Percentiles rank a stretch among this genome's conserved stretches.
phyloP scores from a whole-genome alignment of 495 filamentous ascomycete genomes.

The Hypoxylon subgilvum region DNA sequence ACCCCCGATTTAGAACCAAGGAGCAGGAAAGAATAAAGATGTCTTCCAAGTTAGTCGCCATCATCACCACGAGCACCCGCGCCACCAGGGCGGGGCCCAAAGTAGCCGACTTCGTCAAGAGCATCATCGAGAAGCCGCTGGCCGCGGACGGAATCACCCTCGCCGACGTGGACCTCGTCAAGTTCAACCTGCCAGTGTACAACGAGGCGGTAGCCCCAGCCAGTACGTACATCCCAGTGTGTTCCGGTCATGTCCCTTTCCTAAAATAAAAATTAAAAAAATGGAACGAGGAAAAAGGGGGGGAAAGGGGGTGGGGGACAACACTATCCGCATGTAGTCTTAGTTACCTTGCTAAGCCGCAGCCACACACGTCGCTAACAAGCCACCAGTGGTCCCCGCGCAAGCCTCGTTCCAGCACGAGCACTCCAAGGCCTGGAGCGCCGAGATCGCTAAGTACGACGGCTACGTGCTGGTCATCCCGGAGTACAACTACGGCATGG shows the following conservation, averaged over 20 bases:
- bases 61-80: slow-evolving; percentile 50
- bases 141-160: slow-evolving; percentile 35
- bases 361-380: slow-evolving; percentile 36
- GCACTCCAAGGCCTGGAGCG: slow-evolving; percentile 59
- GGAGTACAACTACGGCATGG: slow-evolving; percentile 53
- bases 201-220: slow-evolving; percentile 59
- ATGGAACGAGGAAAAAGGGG: too few relatives aligned
- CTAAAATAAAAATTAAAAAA: too few relatives aligned
- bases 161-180: slow-evolving; percentile 53
- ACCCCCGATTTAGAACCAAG: not conserved
- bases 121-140: slow-evolving; percentile 40
- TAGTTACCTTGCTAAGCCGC: too few relatives aligned
- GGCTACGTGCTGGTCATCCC: slow-evolving; percentile 65
- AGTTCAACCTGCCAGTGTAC: slow-evolving; percentile 63
- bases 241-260: not conserved
- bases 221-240: slow-evolving; percentile 26
- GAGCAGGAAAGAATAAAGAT: slow-evolving; percentile 12
- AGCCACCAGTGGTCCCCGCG: slow-evolving; percentile 43
- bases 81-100: slow-evolving; percentile 44
- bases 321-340: too few relatives aligned
- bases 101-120: slow-evolving; percentile 45
- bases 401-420: slow-evolving; percentile 51
- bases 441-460: slow-evolving; percentile 52
- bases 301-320: too few relatives aligned
- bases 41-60: slow-evolving; percentile 47